Evolutionary conservation across 345 rosid genomes (phyloP), one percentile per base, ranked within the genome.

Genomic region (Salix dunnii): DNA sequence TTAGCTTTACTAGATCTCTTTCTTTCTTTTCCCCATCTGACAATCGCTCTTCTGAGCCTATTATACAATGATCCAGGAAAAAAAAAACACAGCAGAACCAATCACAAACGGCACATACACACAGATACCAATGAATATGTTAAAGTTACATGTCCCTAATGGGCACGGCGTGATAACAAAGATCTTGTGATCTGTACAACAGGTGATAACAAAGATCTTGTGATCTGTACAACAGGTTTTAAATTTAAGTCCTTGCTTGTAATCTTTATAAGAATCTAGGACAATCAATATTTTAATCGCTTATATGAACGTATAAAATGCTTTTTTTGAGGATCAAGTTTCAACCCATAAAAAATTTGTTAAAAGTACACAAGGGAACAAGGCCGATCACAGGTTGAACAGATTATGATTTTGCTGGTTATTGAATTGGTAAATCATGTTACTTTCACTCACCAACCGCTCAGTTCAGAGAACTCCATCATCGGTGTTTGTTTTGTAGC

Each of bases 241-340:
- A 0, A 33, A 1, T 35, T 35, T 0, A 0, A 35, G 0, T 35
- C 7, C 5, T 0, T 0, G 5, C 1, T 0, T 35, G 1, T 35
- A 35, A 0, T 35, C 1, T 0, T 35, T 35, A 5, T 35, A 35
- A 35, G 5, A 35, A 0, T 5, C 0, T 0, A 6, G 7, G 6
- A 33, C 0, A 33, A 33, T 6, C 0, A 0, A 0, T 0, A 5
- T 33, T 33, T 33, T 33, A 33, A 0, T 33, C 1, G 0, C 7
- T 0, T 2, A 2, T 28, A 1, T 35, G 5, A 0, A 35, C 36
- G 0, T 0, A 35, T 0, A 35, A 35, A 35, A 0, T 35, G 5
- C 0, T 0, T 35, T 35, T 35, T 5, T 0, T 1, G 5, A 0
- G 6, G 1, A 0, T 35, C 7, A 35, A 7, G 0, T 35, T 35